phyloP scores from a whole-genome alignment of 2,329 filamentous ascomycete species.

The Arthrobotrys sinensis region DNA sequence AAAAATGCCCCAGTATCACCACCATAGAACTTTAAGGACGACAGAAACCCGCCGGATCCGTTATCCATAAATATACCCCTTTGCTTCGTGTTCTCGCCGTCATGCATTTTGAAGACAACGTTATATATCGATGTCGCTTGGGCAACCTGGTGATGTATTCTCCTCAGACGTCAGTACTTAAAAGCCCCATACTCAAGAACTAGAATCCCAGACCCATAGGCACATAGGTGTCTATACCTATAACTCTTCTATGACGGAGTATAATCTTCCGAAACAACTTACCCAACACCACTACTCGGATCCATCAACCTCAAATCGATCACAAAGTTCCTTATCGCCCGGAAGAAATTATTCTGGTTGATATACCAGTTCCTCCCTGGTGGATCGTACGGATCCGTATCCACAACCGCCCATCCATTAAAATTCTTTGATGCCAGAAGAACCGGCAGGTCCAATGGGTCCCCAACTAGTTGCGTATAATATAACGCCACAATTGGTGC shows the following conservation, averaged over 20 bases:
- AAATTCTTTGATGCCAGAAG: constrained; percentile 83
- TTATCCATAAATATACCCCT: constrained; percentile 76
- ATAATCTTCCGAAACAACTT: constrained; percentile 25
- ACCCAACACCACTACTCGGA: constrained; percentile 68
- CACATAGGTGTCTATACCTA: constrained; percentile 66
- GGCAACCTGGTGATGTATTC: constrained; percentile 79
- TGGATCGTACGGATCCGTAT: constrained; percentile 85
- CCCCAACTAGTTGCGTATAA: constrained; percentile 93
- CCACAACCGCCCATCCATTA: constrained; percentile 87
- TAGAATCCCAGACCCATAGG: constrained; percentile 81
- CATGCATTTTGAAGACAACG: constrained; percentile 70
- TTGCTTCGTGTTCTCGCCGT: constrained; percentile 66
- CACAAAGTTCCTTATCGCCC: constrained; percentile 84
- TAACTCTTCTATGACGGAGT: not conserved
- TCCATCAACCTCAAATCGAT: constrained; percentile 81
- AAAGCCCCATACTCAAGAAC: constrained; percentile 74
- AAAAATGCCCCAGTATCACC: constrained; percentile 75
- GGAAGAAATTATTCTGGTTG: constrained; percentile 88
- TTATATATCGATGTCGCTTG: constrained; percentile 76
- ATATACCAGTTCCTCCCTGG: constrained; percentile 85
- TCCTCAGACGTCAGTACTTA: constrained; percentile 70
- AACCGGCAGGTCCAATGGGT: constrained; percentile 72
- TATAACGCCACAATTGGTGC: constrained; percentile 86
- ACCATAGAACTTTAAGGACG: constrained; percentile 85
- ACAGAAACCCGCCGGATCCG: constrained; percentile 83